Evolutionary conservation across 768 basidiomycete genomes (phyloP), one percentile per base, ranked within the genome.

Genomic region (Exidia glandulosa): DNA sequence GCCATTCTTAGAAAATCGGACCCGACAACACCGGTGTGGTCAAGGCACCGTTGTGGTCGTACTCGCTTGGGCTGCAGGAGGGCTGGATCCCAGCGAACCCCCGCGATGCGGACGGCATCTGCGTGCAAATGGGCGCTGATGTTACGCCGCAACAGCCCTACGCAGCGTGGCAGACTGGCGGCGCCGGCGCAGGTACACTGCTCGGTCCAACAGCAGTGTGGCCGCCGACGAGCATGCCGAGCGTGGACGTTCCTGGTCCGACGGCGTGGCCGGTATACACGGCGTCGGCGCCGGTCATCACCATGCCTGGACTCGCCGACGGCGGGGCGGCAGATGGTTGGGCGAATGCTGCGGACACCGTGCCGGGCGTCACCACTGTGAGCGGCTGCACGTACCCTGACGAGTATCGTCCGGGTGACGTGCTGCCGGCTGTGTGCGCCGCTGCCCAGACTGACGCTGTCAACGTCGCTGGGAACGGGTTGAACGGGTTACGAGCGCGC

Each of bases 21-120:
- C 10, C 81, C 81, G 19, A 70, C 71, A 4, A 31, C 2, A 77
- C 80, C 29, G 90, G 89, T 32, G 81, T 77, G 50, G 81, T 93
- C 19, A 63, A 78, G 61, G 68, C 79, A 7, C 84, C 85, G 0
- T 72, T 84, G 63, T 89, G 87, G 87, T 83, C 82, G n/a, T 88
- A 88, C 73, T 72, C 81, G 66, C 81, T 86, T 68, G 79, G 82
- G 7, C 81, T 92, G 52, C 73, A 80, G 60, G 76, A 87, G 58
- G 91, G 90, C 32, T 91, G 87, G 84, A 82, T 91, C 34, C 88
- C 90, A 5, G 67, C 70, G 2, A 87, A 93, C 76, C 90, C 90
- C 19, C 76, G 89, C 50, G 70, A 64, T 3, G 79, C 83, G 29
- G 63, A 75, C 19, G 90, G 93, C 66, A 70, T 77, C 41, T 96